Percentiles rank a stretch among this genome's conserved stretches.
Conservation (phyloP, 805 yeast species). For the Zygosaccharomyces siamensis region DNA sequence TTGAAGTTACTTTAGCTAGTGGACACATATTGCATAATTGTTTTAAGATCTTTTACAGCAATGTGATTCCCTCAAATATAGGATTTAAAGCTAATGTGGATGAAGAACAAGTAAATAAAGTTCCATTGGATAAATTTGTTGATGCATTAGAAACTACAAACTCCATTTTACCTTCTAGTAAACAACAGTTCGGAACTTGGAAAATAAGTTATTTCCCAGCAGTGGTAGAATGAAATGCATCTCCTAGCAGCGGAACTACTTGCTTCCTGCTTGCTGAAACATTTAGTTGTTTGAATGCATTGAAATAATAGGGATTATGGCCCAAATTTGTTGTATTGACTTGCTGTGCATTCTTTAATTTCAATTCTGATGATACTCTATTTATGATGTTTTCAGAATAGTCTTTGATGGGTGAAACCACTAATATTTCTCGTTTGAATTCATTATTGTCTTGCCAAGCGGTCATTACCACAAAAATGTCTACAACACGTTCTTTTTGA, state of each 20-base stretch:
- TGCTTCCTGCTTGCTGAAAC: conserved; percentile 74
- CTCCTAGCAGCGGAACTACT: conserved; percentile 58
- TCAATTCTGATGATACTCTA: conserved; percentile 15
- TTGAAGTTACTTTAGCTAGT: conserved; percentile 15
- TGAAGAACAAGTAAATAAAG: conserved; percentile 11
- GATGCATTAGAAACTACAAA: conserved; percentile 11
- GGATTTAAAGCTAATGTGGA: conserved; percentile 20
- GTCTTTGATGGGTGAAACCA: conserved; percentile 20
- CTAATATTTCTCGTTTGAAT: conserved; percentile 44
- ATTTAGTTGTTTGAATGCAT: conserved; percentile 46
- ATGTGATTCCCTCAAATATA: conserved; percentile 3
- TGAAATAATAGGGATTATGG: conserved; percentile 3
- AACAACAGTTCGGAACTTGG: conserved; percentile 21
- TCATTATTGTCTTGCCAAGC: conserved; percentile 35
- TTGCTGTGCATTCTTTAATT: conserved; percentile 4
- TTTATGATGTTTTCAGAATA: conserved; percentile 18
- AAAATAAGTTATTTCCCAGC: conserved; percentile 19
- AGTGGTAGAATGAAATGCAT: conserved; percentile 18
- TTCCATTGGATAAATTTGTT: conserved; percentile 18
- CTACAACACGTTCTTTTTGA: conserved; percentile 34
- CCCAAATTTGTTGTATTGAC: neutral
- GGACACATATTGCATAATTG: conserved; percentile 12
- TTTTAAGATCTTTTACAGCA: conserved; percentile 26
- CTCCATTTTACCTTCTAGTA: conserved; percentile 14
- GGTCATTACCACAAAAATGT: conserved; percentile 46